Conservation (phyloP, 179 eudicot genomes). For the Heliamphora pulchella region DNA sequence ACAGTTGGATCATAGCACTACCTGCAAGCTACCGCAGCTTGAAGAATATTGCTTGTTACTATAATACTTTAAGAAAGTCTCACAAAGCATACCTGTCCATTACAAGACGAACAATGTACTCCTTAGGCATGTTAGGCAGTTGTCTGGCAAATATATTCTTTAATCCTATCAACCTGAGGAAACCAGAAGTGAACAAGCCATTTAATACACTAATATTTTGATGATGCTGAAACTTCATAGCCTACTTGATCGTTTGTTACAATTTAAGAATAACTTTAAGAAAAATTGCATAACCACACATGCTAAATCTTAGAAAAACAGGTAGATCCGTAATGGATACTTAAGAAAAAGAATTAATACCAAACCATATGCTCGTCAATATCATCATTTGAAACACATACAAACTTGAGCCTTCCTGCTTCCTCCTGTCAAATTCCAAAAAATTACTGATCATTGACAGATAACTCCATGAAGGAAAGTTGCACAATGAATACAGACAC, state of each 20-base stretch:
- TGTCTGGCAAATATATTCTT: slow-evolving; percentile 96
- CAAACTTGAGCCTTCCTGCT: slow-evolving; percentile 65
- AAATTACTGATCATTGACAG: neutral
- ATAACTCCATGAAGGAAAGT: no score
- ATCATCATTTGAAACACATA: slow-evolving; percentile 70
- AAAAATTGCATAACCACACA: neutral
- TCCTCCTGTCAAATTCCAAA: slow-evolving; percentile 57
- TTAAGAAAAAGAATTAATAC: slow-evolving; percentile 42
- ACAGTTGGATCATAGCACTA: neutral
- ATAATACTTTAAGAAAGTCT: neutral
- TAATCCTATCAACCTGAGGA: slow-evolving; percentile 80
- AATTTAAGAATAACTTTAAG: neutral
- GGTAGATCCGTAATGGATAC: neutral
- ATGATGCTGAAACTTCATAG: neutral
- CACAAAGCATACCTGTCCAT: slow-evolving; percentile 65
- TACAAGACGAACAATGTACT: slow-evolving; percentile 92
- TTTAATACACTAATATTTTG: neutral
- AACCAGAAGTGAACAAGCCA: slow-evolving; percentile 22
- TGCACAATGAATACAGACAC: neutral
- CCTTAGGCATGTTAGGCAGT: slow-evolving; percentile 98
- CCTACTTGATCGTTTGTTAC: neutral
- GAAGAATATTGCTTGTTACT: no score
- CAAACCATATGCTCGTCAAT: slow-evolving; percentile 87
- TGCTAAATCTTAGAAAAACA: neutral
- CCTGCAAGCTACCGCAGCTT: neutral